A percentile compares a stretch with the other conserved stretches of the same genome.
Conservation (phyloP, 129 eudicot genomes). For the Scalesia atractyloides region DNA sequence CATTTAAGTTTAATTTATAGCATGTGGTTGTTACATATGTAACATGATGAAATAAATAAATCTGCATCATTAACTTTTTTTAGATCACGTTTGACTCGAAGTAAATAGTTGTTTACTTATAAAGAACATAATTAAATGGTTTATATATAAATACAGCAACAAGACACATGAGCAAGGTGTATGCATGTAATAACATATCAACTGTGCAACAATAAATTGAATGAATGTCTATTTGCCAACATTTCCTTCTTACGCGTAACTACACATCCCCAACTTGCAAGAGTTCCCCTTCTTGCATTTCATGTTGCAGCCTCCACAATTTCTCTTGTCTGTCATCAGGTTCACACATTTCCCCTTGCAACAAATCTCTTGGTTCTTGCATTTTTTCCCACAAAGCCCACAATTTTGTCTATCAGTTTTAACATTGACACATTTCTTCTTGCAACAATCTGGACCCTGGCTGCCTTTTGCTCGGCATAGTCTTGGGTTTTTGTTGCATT, state of each 20-base stretch:
- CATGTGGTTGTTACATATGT: no score
- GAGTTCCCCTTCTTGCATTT: conserved; percentile 49
- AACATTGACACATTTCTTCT: conserved; percentile 60
- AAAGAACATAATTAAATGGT: not conserved
- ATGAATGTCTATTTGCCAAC: not conserved
- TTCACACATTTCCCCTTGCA: conserved; percentile 65
- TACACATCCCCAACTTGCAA: conserved; percentile 60
- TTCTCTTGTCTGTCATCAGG: conserved; percentile 31
- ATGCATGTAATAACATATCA: not conserved
- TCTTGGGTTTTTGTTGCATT: conserved; percentile 63
- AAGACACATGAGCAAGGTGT: not conserved
- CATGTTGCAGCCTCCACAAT: conserved; percentile 65
- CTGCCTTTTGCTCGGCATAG: conserved; percentile 57
- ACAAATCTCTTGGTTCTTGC: conserved; percentile 55
- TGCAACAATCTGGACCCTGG: conserved; percentile 62
- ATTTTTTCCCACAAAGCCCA: conserved; percentile 56
- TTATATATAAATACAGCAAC: not conserved
- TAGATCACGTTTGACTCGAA: no score
- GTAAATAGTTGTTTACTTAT: not conserved
- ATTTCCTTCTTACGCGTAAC: conserved; percentile 41
- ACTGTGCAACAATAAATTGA: not conserved
- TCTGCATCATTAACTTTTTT: no score
- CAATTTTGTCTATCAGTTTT: conserved; percentile 51
- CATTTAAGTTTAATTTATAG: no score
- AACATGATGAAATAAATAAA: no score